Evolutionary conservation across 768 basidiomycete species (phyloP).

Genomic region (Lentinus brumalis): DNA sequence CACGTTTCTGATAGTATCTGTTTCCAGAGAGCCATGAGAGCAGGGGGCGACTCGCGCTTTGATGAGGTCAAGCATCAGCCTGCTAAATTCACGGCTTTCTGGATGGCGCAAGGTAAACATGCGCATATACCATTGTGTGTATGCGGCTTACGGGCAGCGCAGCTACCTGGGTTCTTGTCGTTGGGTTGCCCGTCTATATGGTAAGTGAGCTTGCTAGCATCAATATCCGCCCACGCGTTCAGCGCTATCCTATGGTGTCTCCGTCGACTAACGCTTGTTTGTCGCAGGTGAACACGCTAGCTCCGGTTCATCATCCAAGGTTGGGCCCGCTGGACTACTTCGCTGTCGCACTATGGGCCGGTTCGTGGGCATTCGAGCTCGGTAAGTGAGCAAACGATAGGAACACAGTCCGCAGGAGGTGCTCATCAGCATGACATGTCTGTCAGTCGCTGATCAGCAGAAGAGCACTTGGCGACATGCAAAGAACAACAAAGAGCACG

Average conservation of each 20-base stretch:
- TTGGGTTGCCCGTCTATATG: conserved; percentile 71
- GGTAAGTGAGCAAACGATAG: conserved; percentile 11
- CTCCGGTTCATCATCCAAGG: conserved; percentile 49
- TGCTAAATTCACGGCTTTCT: conserved; percentile 53
- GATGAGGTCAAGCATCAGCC: conserved; percentile 56
- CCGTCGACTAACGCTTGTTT: no score
- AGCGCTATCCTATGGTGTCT: no score
- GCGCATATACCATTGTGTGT: background rate
- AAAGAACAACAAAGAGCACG: conserved; percentile 63
- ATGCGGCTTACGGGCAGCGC: background rate
- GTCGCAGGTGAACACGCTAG: conserved; percentile 49
- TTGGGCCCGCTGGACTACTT: conserved; percentile 58
- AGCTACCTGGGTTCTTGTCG: conserved; percentile 69
- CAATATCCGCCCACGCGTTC: background rate
- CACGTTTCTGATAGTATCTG: conserved; percentile 29
- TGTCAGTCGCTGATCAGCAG: conserved; percentile 56
- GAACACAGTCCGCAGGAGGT: background rate
- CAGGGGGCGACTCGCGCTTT: conserved; percentile 67
- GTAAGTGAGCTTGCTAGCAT: conserved; percentile 25
- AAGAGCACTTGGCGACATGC: conserved; percentile 63
- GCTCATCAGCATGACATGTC: background rate
- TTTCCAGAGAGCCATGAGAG: conserved; percentile 46
- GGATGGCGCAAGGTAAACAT: conserved; percentile 57
- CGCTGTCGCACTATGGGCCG: conserved; percentile 52
- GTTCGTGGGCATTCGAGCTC: conserved; percentile 62